Evolutionary conservation across 768 basidiomycete genomes (phyloP).

Genomic region (Lentinula lateritia): DNA sequence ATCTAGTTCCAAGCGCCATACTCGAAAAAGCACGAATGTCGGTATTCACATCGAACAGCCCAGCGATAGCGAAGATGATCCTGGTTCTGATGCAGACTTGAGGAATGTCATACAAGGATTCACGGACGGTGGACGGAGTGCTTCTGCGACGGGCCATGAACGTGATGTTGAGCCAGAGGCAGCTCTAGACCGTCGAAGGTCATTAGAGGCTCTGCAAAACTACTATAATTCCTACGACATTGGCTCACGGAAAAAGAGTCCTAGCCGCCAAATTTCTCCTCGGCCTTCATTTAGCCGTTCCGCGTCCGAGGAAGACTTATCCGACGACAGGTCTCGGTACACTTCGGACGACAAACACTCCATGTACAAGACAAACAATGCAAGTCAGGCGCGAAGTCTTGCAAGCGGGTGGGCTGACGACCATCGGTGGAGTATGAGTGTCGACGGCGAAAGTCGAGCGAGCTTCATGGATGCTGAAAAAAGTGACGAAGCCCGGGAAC

Average conservation of each 20-base stretch:
- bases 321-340: conserved; percentile 18
- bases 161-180: conserved; percentile 10
- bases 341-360: conserved; percentile 21
- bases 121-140: conserved; percentile 14
- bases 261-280: conserved; percentile 8
- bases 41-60: conserved; percentile 11
- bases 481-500: conserved; percentile 42
- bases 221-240: conserved; percentile 2
- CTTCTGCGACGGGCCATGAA: conserved; percentile 1
- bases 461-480: conserved; percentile 50
- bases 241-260: conserved; percentile 8
- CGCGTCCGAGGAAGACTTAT: conserved; percentile 13
- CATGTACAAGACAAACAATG: conserved; percentile 19
- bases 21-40: conserved; percentile 6
- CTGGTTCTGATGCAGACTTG: conserved; percentile 25
- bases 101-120: conserved; percentile 34
- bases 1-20: conserved; percentile 6
- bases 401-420: conserved; percentile 21
- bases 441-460: conserved; percentile 36
- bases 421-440: conserved; percentile 39
- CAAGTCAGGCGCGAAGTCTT: conserved; percentile 5
- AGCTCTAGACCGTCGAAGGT: conserved; percentile 24
- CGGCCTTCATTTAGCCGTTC: conserved; percentile 8
- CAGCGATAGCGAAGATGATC: conserved; percentile 16
- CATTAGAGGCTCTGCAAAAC: conserved; percentile 15